phyloP scores from a whole-genome alignment of 371 early-diverging fungal genomes.

The Circinella umbellata region DNA sequence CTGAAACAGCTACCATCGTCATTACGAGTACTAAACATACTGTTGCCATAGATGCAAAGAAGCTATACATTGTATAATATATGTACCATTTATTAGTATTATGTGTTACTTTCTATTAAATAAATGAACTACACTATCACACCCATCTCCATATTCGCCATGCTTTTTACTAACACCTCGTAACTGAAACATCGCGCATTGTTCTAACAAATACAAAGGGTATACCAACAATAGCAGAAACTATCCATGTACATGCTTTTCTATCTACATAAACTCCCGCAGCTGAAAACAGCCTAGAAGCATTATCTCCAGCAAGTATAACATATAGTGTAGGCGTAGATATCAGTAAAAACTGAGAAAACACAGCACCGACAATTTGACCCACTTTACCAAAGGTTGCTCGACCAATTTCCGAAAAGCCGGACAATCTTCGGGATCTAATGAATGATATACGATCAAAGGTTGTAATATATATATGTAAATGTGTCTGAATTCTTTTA shows the following conservation, averaged over 20 bases:
- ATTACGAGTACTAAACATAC: conserved; percentile 26
- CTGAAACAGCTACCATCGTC: conserved; percentile 19
- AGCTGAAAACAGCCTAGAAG: conserved; percentile 50
- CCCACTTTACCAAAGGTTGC: conserved; percentile 72
- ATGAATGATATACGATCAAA: too few relatives aligned
- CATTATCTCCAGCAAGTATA: conserved; percentile 74
- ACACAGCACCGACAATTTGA: conserved; percentile 60
- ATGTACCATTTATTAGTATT: not conserved
- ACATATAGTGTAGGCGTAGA: conserved; percentile 79
- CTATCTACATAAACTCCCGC: conserved; percentile 26
- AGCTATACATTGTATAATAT: conserved; percentile 10
- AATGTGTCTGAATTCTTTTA: too few relatives aligned
- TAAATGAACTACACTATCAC: too few relatives aligned
- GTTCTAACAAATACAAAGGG: conserved; percentile 72
- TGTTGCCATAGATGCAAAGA: conserved; percentile 27
- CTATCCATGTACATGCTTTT: conserved; percentile 68
- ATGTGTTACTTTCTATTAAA: not conserved
- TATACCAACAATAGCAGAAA: conserved; percentile 64
- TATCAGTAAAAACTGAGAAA: conserved; percentile 69
- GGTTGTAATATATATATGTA: too few relatives aligned
- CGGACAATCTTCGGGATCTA: conserved; percentile 11
- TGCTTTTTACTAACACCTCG: conserved; percentile 30
- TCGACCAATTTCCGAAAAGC: conserved; percentile 58
- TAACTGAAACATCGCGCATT: conserved; percentile 75
- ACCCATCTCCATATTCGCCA: too few relatives aligned